These are phyloP conservation scores for Kitagawia praeruptora DNA, from an alignment of 129 eudicot species.

Conservation along the genomic window DNA sequence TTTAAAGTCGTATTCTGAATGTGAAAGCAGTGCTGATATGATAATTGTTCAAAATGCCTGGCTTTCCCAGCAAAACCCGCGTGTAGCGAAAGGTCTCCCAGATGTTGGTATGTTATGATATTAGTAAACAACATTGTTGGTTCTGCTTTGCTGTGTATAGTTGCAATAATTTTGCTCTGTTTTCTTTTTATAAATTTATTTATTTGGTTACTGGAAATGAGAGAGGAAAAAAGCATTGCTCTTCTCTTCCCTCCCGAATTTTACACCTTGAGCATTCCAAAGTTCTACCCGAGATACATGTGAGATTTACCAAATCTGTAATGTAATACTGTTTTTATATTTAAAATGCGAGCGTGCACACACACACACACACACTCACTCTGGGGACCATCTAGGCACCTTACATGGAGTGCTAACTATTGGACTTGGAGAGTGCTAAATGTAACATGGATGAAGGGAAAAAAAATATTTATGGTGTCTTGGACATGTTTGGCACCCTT, in stretches of 20 bases:
- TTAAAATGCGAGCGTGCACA: too few species aligned
- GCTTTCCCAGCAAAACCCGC: constrained; percentile 69
- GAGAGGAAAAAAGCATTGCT: background rate
- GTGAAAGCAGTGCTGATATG: constrained; percentile 76
- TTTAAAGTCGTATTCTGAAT: constrained; percentile 76
- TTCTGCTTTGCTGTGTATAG: background rate
- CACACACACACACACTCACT: too few species aligned
- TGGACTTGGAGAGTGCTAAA: too few species aligned
- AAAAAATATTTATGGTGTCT: too few species aligned
- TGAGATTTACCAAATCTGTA: background rate
- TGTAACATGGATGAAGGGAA: too few species aligned
- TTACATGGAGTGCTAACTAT: too few species aligned
- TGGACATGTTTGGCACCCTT: too few species aligned
- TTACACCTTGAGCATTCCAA: background rate
- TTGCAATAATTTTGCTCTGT: background rate
- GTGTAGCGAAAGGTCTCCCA: constrained; percentile 25
- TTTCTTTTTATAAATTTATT: background rate
- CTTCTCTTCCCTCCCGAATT: background rate
- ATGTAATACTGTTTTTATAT: too few species aligned
- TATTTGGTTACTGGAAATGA: background rate
- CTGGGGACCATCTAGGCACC: too few species aligned
- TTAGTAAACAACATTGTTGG: background rate
- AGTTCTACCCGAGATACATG: background rate
- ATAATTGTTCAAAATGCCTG: constrained; percentile 82
- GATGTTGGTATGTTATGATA: constrained; percentile 28